Conservation (phyloP, 495 filamentous ascomycete species). For the Lindgomyces ingoldianus region DNA sequence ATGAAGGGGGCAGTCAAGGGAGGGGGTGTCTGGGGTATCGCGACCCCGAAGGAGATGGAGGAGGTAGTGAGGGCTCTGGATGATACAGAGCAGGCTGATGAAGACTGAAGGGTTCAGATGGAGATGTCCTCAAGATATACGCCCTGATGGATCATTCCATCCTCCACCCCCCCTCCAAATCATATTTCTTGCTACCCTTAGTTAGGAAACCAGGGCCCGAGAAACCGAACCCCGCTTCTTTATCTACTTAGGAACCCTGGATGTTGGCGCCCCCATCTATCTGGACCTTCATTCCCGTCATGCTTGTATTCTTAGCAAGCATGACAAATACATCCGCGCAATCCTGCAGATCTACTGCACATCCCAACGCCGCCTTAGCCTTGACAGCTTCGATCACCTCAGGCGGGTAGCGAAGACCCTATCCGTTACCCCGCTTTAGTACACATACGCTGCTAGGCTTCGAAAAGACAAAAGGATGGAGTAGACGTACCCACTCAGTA, state of each 20-base stretch:
- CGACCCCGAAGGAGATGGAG: conserved; percentile 77
- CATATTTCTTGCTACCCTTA: not conserved
- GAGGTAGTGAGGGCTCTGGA: conserved; percentile 71
- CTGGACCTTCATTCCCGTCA: conserved; percentile 46
- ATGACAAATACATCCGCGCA: conserved; percentile 46
- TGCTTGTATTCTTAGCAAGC: conserved; percentile 47
- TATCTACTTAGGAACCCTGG: conserved; percentile 7
- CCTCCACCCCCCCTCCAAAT: not conserved
- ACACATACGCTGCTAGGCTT: not conserved
- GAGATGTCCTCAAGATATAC: not conserved
- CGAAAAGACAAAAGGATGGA: not conserved
- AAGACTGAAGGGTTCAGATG: conserved; percentile 35
- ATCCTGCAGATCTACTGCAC: conserved; percentile 46
- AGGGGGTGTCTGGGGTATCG: conserved; percentile 92
- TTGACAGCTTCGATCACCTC: conserved; percentile 38
- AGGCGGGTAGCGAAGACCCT: conserved; percentile 42
- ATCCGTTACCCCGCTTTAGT: not conserved
- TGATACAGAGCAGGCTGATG: conserved; percentile 63
- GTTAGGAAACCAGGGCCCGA: not conserved
- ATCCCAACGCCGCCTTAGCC: conserved; percentile 42
- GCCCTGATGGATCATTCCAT: not conserved
- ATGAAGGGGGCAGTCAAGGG: conserved; percentile 82
- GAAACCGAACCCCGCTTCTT: not conserved
- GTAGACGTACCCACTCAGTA: conserved; percentile 66
- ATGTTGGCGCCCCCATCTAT: conserved; percentile 39